phyloP scores from a whole-genome alignment of 441 rosid species.

The Populus tomentosa region DNA sequence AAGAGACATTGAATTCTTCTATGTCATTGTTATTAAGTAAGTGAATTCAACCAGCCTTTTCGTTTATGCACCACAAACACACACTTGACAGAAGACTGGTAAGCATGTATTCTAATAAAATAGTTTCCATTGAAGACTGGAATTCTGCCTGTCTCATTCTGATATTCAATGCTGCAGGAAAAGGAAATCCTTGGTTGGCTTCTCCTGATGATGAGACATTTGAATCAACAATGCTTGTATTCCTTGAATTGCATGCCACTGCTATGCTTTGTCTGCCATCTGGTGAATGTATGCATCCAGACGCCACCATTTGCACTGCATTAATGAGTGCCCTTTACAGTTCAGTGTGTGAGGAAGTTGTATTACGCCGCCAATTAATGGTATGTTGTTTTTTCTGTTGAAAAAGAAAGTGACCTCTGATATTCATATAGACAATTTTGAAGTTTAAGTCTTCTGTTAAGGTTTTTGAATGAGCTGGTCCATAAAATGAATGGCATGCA shows the following conservation, averaged over 20 bases:
- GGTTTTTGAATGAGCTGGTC: not conserved
- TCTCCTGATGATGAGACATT: constrained; percentile 48
- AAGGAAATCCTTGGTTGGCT: constrained; percentile 73
- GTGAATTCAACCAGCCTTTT: constrained; percentile 23
- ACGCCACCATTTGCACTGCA: constrained; percentile 79
- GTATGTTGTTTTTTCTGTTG: constrained; percentile 34
- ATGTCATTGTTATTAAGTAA: constrained; percentile 61
- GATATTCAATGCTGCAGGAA: constrained; percentile 41
- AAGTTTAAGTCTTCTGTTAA: not conserved
- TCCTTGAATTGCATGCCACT: constrained; percentile 88
- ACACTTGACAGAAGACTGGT: constrained; percentile 1
- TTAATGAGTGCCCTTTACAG: constrained; percentile 92
- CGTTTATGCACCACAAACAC: constrained; percentile 7
- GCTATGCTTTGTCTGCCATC: constrained; percentile 94
- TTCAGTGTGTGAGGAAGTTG: constrained; percentile 77
- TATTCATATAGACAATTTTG: too few species aligned
- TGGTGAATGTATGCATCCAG: constrained; percentile 92
- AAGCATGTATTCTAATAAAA: not conserved
- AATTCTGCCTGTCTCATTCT: not conserved
- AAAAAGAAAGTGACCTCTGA: not conserved
- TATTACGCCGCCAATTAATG: constrained; percentile 76
- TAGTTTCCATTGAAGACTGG: constrained; percentile 9
- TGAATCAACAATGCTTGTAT: constrained; percentile 50
- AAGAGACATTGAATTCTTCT: constrained; percentile 65
- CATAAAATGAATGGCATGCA: not conserved